Conservation (phyloP, 2,329 filamentous ascomycete genomes). For the Aspergillus pseudoglaucus region DNA sequence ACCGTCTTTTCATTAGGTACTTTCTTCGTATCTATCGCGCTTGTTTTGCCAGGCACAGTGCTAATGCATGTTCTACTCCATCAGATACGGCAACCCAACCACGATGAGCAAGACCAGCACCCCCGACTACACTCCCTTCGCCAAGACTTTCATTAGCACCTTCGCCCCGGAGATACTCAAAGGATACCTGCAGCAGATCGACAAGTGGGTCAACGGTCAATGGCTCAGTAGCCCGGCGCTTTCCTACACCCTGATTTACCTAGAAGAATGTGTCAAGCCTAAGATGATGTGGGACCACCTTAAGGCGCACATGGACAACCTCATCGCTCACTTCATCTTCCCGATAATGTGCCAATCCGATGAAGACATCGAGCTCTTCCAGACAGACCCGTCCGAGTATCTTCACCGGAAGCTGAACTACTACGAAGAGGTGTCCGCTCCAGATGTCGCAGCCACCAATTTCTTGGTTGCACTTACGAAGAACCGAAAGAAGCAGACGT, state of each 20-base stretch:
- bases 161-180: constrained; percentile 96
- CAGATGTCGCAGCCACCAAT: constrained; percentile 92
- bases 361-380: constrained; percentile 89
- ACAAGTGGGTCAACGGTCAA: constrained; percentile 93
- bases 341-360: constrained; percentile 87
- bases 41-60: not conserved
- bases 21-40: not conserved
- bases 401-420: constrained; percentile 96
- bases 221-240: constrained; percentile 94
- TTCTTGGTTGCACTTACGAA: constrained; percentile 95
- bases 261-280: constrained; percentile 95
- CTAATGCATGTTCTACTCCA: constrained; percentile 5
- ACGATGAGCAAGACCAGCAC: constrained; percentile 66
- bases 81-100: constrained; percentile 81
- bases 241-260: constrained; percentile 86
- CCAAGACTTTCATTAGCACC: constrained; percentile 82
- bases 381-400: constrained; percentile 92
- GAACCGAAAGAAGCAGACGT: constrained; percentile 89
- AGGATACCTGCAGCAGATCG: constrained; percentile 87
- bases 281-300: constrained; percentile 95
- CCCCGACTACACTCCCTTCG: constrained; percentile 71
- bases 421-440: constrained; percentile 92
- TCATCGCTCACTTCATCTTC: constrained; percentile 93
- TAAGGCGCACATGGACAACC: constrained; percentile 85
- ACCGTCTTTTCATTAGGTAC: constrained; percentile 86